phyloP scores from a whole-genome alignment of 2,329 filamentous ascomycete genomes.

The Bipolaris bicolor region DNA sequence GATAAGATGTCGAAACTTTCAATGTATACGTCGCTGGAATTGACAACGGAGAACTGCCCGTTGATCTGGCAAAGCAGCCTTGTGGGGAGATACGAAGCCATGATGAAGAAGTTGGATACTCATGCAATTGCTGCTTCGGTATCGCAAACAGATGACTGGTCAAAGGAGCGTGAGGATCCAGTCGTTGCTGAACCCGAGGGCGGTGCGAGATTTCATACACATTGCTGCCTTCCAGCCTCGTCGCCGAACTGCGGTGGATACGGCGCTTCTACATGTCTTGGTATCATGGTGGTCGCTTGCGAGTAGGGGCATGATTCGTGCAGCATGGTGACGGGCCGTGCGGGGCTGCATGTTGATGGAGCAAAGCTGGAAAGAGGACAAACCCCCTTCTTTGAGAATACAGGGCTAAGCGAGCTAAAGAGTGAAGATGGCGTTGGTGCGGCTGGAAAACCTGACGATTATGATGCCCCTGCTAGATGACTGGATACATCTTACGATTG shows the following conservation, averaged over 20 bases:
- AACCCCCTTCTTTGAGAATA: neutral
- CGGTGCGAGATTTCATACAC: neutral
- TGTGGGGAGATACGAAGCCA: neutral
- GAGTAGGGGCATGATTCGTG: neutral
- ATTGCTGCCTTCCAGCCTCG: neutral
- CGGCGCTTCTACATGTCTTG: neutral
- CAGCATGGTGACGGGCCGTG: neutral
- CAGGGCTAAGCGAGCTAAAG: slow-evolving; percentile 2
- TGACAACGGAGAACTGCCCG: slow-evolving; percentile 2
- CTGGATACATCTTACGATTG: neutral
- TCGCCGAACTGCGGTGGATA: neutral
- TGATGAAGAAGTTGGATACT: neutral
- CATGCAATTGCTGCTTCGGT: neutral
- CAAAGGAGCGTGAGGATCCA: neutral
- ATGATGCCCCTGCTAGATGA: neutral
- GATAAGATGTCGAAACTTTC: slow-evolving; percentile 9
- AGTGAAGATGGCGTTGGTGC: neutral
- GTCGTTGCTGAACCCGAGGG: neutral
- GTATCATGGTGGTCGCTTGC: neutral
- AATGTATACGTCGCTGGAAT: neutral
- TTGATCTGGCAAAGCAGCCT: slow-evolving; percentile 2
- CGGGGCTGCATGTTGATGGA: neutral
- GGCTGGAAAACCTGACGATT: neutral
- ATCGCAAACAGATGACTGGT: neutral
- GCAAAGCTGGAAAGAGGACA: neutral